Base-by-base conservation (phyloP, 495 filamentous ascomycete genomes). In the Trichoderma gamsii region DNA sequence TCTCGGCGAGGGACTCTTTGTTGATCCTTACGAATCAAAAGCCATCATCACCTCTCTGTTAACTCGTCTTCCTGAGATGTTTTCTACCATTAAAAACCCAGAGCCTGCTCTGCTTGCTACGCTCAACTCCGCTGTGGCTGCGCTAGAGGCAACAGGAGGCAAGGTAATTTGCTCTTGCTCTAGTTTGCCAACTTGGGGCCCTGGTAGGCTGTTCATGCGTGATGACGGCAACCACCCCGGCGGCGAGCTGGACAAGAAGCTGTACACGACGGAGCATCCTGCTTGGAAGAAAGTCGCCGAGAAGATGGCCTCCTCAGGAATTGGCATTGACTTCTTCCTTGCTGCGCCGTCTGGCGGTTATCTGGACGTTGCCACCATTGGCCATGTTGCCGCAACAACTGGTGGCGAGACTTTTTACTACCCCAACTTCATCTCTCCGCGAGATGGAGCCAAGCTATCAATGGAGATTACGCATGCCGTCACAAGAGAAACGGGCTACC, bases 361-460 rank as follows among this genome's bases (percentile, higher is more conserved):
- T 75, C 85, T 97, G 66, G 95, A 99, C 77, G 87, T 98, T 73
- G 94, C 95, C 9, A 97, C 96, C 11, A 90, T 98, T 74, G 86
- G 90, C 49, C 85, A 91, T 76, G 84, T 92, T 18, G 82, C 90
- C 8, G 85, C 90, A 32, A 86, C 89, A 11, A 97, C 90, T 4
- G 95, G 96, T 68, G 95, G 95, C 61, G 96, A 98, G 76, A 91
- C 86, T 0, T 98, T 90, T 79, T 97, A 95, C 81, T 99, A 97
- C 71, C 92, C 95, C 21, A 98, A 97, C 73, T 99, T 96, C 81
- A 87, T 96, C 68, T 87, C 88, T 15, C 91, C 90, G 6, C 86
- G 95, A 16, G 95, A 99, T 75, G 85, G 87, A 41, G 81, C 89
- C 68, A 95, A 93, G 79, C 81, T 98, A n/a, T 88, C 86, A 4